Conservation (phyloP, 2,329 filamentous ascomycete genomes). For the Volutella citrinella region DNA sequence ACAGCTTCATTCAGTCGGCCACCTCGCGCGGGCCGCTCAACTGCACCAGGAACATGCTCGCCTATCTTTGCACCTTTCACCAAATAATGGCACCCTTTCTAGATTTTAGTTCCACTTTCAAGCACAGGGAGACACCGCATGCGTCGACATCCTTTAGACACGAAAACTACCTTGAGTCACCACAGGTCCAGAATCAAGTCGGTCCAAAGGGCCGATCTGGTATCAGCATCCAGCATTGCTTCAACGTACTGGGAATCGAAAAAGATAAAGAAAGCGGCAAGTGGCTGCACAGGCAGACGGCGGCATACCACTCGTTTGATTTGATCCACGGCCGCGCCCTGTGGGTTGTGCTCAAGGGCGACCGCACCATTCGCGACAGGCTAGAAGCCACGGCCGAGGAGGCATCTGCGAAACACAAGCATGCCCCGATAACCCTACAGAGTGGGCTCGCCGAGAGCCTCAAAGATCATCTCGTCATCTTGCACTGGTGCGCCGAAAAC, state of each 20-base stretch:
- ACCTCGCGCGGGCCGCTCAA: slow-evolving; percentile 1
- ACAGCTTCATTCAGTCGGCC: slow-evolving; percentile 2
- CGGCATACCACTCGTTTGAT: slow-evolving; percentile 6
- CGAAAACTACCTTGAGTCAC: slow-evolving; percentile 5
- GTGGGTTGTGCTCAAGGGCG: slow-evolving; percentile 6
- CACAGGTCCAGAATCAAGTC: background rate
- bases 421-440: no score
- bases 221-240: slow-evolving; percentile 7
- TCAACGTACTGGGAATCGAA: slow-evolving; percentile 6
- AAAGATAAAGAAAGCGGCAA: background rate
- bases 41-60: slow-evolving; percentile 6
- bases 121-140: slow-evolving; percentile 2
- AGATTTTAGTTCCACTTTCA: slow-evolving; percentile 6
- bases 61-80: slow-evolving; percentile 2
- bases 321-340: slow-evolving; percentile 1
- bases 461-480: slow-evolving; percentile 5
- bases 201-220: slow-evolving; percentile 4
- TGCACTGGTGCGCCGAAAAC: slow-evolving; percentile 7
- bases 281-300: slow-evolving; percentile 5
- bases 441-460: no score
- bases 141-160: slow-evolving; percentile 4
- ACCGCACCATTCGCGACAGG: slow-evolving; percentile 1
- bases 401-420: no score
- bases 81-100: slow-evolving; percentile 9
- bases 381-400: slow-evolving; percentile 1